A percentile compares a stretch with the other conserved stretches of the same genome.
phyloP scores from a whole-genome alignment of 2,329 filamentous ascomycete species.

The Penicillium polonicum region DNA sequence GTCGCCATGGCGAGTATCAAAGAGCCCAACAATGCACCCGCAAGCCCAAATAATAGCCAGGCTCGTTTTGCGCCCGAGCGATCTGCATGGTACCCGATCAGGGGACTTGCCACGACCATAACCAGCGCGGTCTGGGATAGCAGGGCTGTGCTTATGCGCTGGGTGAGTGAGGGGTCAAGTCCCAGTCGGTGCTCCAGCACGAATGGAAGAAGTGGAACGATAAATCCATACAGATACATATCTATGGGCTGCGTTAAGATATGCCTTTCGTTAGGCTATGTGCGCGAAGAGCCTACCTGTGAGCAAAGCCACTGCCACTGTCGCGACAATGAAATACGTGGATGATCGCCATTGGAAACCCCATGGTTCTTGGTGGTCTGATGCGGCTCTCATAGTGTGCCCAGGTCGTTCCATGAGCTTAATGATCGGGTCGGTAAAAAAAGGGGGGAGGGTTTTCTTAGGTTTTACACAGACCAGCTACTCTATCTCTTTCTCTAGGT shows the following conservation, averaged over 20 bases:
- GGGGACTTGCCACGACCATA: slow-evolving; percentile 22
- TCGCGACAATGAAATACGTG: slow-evolving; percentile 21
- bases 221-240: slow-evolving; percentile 30
- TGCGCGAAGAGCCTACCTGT: slow-evolving; percentile 14
- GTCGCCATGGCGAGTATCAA: slow-evolving; percentile 21
- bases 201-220: slow-evolving; percentile 34
- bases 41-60: slow-evolving; percentile 23
- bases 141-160: slow-evolving; percentile 27
- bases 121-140: slow-evolving; percentile 28
- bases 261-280: neutral
- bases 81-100: slow-evolving; percentile 27
- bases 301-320: slow-evolving; percentile 28
- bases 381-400: neutral
- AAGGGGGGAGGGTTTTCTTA: neutral
- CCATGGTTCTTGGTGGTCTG: slow-evolving; percentile 8
- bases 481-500: neutral
- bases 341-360: slow-evolving; percentile 26
- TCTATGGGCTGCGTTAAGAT: slow-evolving; percentile 15
- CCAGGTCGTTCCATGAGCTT: neutral
- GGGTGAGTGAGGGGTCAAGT: slow-evolving; percentile 24
- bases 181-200: slow-evolving; percentile 29
- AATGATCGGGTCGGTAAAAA: neutral
- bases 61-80: slow-evolving; percentile 19
- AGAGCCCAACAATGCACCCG: slow-evolving; percentile 23
- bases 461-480: neutral